Evolutionary conservation across 768 basidiomycete genomes (phyloP).

Genomic region (Russula sp.): DNA sequence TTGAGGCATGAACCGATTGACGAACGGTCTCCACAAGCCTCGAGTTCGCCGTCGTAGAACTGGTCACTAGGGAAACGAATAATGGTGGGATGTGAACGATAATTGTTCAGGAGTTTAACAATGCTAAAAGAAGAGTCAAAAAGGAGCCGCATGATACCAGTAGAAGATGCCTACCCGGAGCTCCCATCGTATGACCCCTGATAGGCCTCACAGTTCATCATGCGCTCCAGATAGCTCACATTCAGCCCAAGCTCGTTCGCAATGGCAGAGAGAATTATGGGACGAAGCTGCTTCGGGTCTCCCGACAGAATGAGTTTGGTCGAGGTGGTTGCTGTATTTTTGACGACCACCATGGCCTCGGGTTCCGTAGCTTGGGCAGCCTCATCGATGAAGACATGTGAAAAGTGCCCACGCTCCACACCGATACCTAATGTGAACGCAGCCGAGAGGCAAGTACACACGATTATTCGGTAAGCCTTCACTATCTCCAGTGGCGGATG

Average conservation of each 20-base stretch:
- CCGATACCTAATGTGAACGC: slow-evolving; percentile 55
- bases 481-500: slow-evolving; percentile 5
- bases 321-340: slow-evolving; percentile 49
- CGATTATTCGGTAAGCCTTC: slow-evolving; percentile 49
- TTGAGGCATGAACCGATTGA: slow-evolving; percentile 35
- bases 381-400: slow-evolving; percentile 69
- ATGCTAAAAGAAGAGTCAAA: slow-evolving; percentile 40
- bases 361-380: slow-evolving; percentile 73
- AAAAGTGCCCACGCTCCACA: slow-evolving; percentile 58
- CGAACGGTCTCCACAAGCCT: slow-evolving; percentile 43
- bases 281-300: slow-evolving; percentile 70
- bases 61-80: slow-evolving; percentile 57
- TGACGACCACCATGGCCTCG: slow-evolving; percentile 59
- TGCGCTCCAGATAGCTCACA: slow-evolving; percentile 58
- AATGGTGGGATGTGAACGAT: slow-evolving; percentile 60
- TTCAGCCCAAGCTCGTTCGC: slow-evolving; percentile 57
- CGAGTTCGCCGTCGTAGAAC: slow-evolving; percentile 57
- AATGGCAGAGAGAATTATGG: slow-evolving; percentile 57
- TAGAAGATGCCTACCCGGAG: slow-evolving; percentile 6
- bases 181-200: neutral
- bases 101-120: slow-evolving; percentile 62
- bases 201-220: slow-evolving; percentile 32
- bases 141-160: neutral
- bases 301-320: slow-evolving; percentile 66
- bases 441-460: slow-evolving; percentile 64